Evolutionary conservation across 1,284 basidiomycete genomes (phyloP).

Genomic region (Xerocomus cyaneibrunnescens): DNA sequence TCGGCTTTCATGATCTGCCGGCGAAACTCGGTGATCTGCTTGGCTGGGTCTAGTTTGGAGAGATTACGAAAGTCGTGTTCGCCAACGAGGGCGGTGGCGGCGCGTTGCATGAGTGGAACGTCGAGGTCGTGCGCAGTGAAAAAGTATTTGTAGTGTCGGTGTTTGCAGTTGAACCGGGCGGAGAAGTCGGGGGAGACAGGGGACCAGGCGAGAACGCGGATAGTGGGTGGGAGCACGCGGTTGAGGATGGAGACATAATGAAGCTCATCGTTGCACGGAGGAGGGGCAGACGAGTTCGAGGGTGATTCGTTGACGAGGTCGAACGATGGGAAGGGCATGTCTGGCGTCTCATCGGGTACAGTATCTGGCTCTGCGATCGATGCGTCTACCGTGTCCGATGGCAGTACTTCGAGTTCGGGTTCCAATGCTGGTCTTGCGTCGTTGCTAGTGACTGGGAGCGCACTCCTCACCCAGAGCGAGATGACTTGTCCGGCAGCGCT

Average conservation of each 20-base stretch:
- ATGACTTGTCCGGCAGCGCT: constrained; percentile 95
- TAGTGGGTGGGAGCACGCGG: constrained; percentile 85
- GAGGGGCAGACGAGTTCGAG: constrained; percentile 31
- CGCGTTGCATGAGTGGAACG: constrained; percentile 75
- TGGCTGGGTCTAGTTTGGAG: constrained; percentile 92
- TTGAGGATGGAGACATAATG: constrained; percentile 85
- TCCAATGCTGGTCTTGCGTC: neutral
- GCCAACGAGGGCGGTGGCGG: constrained; percentile 73
- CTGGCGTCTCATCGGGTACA: neutral
- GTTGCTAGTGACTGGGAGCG: constrained; percentile 37
- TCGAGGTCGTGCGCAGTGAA: constrained; percentile 72
- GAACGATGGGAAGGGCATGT: constrained; percentile 10
- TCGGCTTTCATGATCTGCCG: constrained; percentile 66
- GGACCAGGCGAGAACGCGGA: constrained; percentile 95
- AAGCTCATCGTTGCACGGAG: constrained; percentile 50
- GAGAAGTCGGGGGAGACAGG: constrained; percentile 83
- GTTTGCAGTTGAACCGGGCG: constrained; percentile 84
- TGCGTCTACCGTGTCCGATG: neutral
- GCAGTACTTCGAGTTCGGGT: neutral
- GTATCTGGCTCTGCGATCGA: neutral
- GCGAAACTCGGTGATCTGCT: constrained; percentile 84
- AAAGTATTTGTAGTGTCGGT: constrained; percentile 98
- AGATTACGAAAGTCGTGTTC: constrained; percentile 97
- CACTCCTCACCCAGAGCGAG: constrained; percentile 85
- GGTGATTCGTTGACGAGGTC: constrained; percentile 27